Conservation (phyloP, 2,329 filamentous ascomycete genomes). For the Aspergillus sp. region DNA sequence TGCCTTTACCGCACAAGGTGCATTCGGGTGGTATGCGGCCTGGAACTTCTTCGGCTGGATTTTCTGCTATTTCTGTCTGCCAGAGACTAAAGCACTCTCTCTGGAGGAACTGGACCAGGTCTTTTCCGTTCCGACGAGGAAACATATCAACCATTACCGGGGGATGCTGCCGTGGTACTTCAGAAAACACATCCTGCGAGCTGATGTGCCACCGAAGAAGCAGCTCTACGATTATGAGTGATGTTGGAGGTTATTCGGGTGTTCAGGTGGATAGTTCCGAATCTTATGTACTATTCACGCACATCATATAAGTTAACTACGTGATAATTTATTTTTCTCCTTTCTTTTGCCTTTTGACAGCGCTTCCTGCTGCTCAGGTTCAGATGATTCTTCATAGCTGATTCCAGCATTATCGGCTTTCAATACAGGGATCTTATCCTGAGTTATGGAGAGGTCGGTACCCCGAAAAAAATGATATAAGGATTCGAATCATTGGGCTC, state of each 20-base stretch:
- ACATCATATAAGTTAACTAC: too few species aligned
- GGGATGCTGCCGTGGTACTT: conserved; percentile 25
- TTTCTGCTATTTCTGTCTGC: conserved; percentile 46
- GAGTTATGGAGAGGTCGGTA: too few species aligned
- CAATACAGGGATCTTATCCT: too few species aligned
- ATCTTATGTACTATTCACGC: too few species aligned
- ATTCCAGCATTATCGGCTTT: too few species aligned
- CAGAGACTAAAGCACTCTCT: conserved; percentile 44
- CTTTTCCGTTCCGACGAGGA: conserved; percentile 43
- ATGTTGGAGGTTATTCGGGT: neutral
- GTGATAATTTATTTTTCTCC: too few species aligned
- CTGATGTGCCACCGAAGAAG: conserved; percentile 21
- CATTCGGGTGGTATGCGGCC: conserved; percentile 52
- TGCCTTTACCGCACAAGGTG: conserved; percentile 47
- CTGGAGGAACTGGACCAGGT: conserved; percentile 47
- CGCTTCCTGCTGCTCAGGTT: too few species aligned
- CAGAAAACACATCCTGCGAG: conserved; percentile 19
- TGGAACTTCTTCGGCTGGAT: conserved; percentile 51
- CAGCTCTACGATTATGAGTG: conserved; percentile 21
- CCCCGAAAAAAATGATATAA: too few species aligned
- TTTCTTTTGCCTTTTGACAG: too few species aligned
- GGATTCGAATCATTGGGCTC: too few species aligned
- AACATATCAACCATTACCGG: conserved; percentile 22
- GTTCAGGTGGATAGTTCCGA: neutral
- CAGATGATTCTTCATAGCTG: too few species aligned